Evolutionary conservation across 31 red algal species (phyloP).

Genomic region (Odonthalia washingtoniensis): DNA sequence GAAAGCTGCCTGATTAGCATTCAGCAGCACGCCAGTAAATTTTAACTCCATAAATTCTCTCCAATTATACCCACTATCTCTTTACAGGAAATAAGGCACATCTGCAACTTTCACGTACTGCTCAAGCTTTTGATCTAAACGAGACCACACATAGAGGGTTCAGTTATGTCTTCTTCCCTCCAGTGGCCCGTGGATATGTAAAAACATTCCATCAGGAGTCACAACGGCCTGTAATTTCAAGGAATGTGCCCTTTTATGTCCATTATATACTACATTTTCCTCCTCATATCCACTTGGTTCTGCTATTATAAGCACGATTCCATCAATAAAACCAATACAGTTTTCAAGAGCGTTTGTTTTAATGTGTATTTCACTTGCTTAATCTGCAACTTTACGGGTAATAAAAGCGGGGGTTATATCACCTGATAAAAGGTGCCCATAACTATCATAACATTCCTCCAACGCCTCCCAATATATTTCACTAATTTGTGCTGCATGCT

Average conservation of each 20-base stretch:
- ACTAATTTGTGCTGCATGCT: too few species aligned
- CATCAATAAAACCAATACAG: constrained; percentile 11
- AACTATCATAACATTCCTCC: too few species aligned
- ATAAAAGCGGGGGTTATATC: too few species aligned
- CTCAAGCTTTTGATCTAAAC: neutral
- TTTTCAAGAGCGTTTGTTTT: neutral
- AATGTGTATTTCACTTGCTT: too few species aligned
- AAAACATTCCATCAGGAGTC: constrained; percentile 27
- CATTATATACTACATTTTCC: constrained; percentile 13
- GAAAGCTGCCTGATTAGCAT: too few species aligned
- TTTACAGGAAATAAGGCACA: neutral
- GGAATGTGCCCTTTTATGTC: constrained; percentile 24
- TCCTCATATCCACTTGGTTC: neutral
- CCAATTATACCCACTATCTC: neutral
- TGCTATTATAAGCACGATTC: neutral
- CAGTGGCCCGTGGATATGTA: constrained; percentile 30
- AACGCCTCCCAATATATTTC: too few species aligned
- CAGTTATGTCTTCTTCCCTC: constrained; percentile 17
- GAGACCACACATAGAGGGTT: constrained; percentile 10
- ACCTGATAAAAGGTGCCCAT: too few species aligned
- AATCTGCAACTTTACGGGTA: too few species aligned
- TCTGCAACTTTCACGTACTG: neutral
- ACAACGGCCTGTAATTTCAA: constrained; percentile 32
- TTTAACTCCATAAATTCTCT: too few species aligned
- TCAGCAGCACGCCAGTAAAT: too few species aligned